Conservation (phyloP, 2,329 filamentous ascomycete genomes). For the Colletotrichum sp. region DNA sequence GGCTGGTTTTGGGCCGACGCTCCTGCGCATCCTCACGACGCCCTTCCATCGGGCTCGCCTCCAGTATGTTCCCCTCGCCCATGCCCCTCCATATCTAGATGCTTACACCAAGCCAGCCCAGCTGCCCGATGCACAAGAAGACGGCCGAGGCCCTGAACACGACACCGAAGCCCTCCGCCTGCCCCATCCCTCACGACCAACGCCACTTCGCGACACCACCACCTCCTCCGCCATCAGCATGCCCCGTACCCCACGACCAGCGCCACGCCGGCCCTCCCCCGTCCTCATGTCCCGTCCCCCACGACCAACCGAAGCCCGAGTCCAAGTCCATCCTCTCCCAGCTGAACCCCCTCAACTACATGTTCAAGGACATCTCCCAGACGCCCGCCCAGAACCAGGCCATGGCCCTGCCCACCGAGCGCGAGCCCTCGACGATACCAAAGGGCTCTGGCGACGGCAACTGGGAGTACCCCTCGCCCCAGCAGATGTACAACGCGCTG, state of each 20-base stretch:
- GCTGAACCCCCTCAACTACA: slow-evolving; percentile 84
- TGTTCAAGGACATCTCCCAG: slow-evolving; percentile 89
- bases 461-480: slow-evolving; percentile 98
- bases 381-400: slow-evolving; percentile 75
- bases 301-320: slow-evolving; percentile 37
- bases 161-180: slow-evolving; percentile 33
- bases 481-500: slow-evolving; percentile 99
- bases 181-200: slow-evolving; percentile 32
- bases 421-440: slow-evolving; percentile 91
- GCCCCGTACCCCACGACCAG: slow-evolving; percentile 32
- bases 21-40: slow-evolving; percentile 28
- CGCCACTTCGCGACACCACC: slow-evolving; percentile 18
- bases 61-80: slow-evolving; percentile 38
- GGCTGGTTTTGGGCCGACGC: slow-evolving; percentile 70
- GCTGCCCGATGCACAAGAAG: slow-evolving; percentile 64
- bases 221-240: slow-evolving; percentile 33
- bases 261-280: slow-evolving; percentile 29
- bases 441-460: slow-evolving; percentile 78
- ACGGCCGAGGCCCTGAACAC: slow-evolving; percentile 52
- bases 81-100: background rate
- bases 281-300: slow-evolving; percentile 52
- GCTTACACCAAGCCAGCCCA: slow-evolving; percentile 43
- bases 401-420: slow-evolving; percentile 75
- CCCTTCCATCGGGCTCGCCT: slow-evolving; percentile 35
- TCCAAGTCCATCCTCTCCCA: slow-evolving; percentile 57